Evolutionary conservation across 495 filamentous ascomycete species (phyloP).

Genomic region (Hyaloscypha bicolor): DNA sequence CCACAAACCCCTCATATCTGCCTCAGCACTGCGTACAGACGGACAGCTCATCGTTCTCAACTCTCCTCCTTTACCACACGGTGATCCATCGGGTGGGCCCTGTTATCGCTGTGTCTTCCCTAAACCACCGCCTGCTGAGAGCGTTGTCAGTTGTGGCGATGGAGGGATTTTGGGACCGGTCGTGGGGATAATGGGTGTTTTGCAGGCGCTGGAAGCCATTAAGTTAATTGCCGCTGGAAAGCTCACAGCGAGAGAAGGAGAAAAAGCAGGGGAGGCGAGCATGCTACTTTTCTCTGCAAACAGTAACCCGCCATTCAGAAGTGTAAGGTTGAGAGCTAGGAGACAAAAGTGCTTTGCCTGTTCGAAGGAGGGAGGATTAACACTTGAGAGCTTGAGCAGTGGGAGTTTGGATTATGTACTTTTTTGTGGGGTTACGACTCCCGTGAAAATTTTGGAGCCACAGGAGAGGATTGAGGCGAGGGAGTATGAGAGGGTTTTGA

Average conservation of each 20-base stretch:
- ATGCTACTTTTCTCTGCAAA: constrained; percentile 75
- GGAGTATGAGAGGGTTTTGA: constrained; percentile 47
- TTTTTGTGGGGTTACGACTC: constrained; percentile 67
- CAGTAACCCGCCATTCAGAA: constrained; percentile 70
- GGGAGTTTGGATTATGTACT: constrained; percentile 75
- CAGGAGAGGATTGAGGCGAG: constrained; percentile 64
- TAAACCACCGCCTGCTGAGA: constrained; percentile 77
- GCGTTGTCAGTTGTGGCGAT: constrained; percentile 82
- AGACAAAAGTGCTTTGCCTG: constrained; percentile 75
- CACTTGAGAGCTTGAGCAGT: constrained; percentile 57
- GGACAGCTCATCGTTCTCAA: constrained; percentile 90
- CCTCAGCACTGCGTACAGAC: constrained; percentile 81
- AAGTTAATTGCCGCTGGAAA: constrained; percentile 64
- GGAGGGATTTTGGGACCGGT: constrained; percentile 91
- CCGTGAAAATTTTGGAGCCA: constrained; percentile 53
- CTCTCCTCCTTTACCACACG: constrained; percentile 54
- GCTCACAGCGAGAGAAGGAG: background rate
- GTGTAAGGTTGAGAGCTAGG: constrained; percentile 68
- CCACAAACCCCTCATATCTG: constrained; percentile 80
- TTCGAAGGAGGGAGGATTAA: constrained; percentile 62
- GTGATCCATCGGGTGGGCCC: constrained; percentile 55
- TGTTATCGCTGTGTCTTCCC: constrained; percentile 96
- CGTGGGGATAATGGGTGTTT: constrained; percentile 90
- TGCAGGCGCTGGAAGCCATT: constrained; percentile 88
- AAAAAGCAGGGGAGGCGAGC: background rate